Base-by-base conservation (phyloP, 1,139 yeast species). In the Ogataea hybrid region DNA sequence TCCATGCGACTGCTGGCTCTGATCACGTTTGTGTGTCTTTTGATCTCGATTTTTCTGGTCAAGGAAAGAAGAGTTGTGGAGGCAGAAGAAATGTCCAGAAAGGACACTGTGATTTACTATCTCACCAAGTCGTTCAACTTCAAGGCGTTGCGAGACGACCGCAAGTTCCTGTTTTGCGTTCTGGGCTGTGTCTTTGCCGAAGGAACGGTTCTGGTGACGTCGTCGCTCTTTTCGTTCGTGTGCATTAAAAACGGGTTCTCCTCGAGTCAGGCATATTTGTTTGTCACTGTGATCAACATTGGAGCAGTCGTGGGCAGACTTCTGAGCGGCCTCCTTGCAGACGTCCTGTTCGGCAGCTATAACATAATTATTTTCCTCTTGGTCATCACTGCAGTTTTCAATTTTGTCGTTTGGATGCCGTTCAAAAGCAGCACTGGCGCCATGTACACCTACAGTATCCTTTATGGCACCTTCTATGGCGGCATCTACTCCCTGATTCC, bases 1-100 rank as follows among this genome's bases (percentile, higher is more conserved):
- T 76, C 84, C 2, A 69, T 79, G 37, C 64, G 88, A 41, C 65
- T 74, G 2, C 62, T 80, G 51, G 84, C 77, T 0, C 66, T 77
- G 28, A 58, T 75, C 3, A 68, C 74, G 46, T 73, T 81, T 38
- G 64, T 63, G 2, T 69, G 70, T 43, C 65, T 73, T 54, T 41
- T 59, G 1, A 49, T 67, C 6, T 62, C 79, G 0, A 58, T 70
- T 1, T 34, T 64, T 3, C 61, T 78, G 4, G 70, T 76, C n/a
- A 65, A 61, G 44, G 75, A 76, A 25, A 62, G 82, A 47, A 42
- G 33, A 47, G 60, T 28, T 58, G 35, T 51, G 57, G 43, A 37
- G 23, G 31, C 28, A 11, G 18, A 15, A 12, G 27, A 27, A 12
- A 12, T 44, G 29, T 25, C 39, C n/a, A 3, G 23, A 7, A 32